Base-by-base conservation (phyloP, 1,284 basidiomycete genomes). In the Paramarasmius palmivorus region DNA sequence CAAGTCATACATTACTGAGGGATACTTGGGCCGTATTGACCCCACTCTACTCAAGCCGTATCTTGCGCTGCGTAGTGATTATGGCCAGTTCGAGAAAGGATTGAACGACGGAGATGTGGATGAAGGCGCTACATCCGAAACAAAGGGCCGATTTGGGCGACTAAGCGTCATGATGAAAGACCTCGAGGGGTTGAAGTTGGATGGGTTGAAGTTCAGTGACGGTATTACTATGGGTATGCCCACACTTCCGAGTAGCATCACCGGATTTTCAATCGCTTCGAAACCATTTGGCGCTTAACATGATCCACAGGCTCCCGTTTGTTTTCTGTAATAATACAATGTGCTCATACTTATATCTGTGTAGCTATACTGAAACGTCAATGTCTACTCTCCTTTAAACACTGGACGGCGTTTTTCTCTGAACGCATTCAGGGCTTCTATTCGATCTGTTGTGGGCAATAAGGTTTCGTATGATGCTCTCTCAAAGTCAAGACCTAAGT, bases 11-110 rank as follows among this genome's bases (percentile, higher is more conserved):
- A 92, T 97, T 69, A 90, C 89, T 3, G 95, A 96, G 64, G 89
- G 88, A 50, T 92, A 94, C 67, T 83, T 98, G 5, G 93, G 93
- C 7, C 84, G 92, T 19, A 95, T 99, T 61, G 96, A 99, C 63
- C 76, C 92, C 3, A 79, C 81, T 14, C 78, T 98, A 23, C 80
- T 99, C 26, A 87, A 90, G 46, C 97, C 97, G 0, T 99, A 98
- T 68, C 81, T 99, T 22, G 83, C 90, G 38, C 86, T 95, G 63
- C 84, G 97, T 41, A 89, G 87, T 57, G 97, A 99, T 69, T 99
- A 89, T 87, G 81, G 79, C 25, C 82, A 89, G 61, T 87, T 89
- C 56, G 86, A 88, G 63, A 90, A 84, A 65, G 79, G 82, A 12
- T 90, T 90, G 70, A 83, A 86, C 62, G 86, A 88, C 58, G 70